Base-by-base conservation (phyloP, 352 stramenopile genomes). In the Phytophthora pinifolia region DNA sequence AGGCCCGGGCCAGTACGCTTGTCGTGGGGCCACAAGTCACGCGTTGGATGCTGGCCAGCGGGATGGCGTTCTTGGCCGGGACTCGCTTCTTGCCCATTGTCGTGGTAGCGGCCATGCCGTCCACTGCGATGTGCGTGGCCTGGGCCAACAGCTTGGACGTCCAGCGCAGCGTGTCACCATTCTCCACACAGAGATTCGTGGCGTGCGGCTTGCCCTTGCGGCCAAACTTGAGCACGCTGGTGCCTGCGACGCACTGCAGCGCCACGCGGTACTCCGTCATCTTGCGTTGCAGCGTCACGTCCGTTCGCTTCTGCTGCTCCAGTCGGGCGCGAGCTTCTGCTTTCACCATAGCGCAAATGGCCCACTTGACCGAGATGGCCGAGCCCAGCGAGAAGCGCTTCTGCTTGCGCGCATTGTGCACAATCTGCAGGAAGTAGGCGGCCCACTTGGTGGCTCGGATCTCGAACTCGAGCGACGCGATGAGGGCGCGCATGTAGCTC, bases 181-280 rank as follows among this genome's bases (percentile, higher is more conserved):
- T 91, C 56, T 92, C 80, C 20, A 94, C 75, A 43, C 85, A 72
- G 25, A 94, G 54, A 27, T 83, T 79, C 30, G 79, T 92, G 18
- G 62, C 59, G 59, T 92, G 84, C 3, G 84, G 84, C 46, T 83
- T 82, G 45, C 83, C 84, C 42, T 94, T 92, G 52, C 84, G 84
- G 4, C 84, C 84, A 48, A 76, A 94, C 54, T 94, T 94, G 42
- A 92, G 50, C 29, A 94, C 82, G 3, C 62, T 65, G 14, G 81
- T 81, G 46, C 82, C 82, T 9, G 72, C 72, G 5, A 94, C 73
- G 54, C 84, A 94, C 63, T 94, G 79, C 35, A 94, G 69, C 1
- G 84, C 84, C 17, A 94, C 79, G 36, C 80, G 79, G 56, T 91
- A 94, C 51, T 91, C 81, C 2, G 81, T 92, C 74, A 94, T 91